Evolutionary conservation across 208 protist genomes (phyloP).

Genomic region (Leishmania amazonensis): DNA sequence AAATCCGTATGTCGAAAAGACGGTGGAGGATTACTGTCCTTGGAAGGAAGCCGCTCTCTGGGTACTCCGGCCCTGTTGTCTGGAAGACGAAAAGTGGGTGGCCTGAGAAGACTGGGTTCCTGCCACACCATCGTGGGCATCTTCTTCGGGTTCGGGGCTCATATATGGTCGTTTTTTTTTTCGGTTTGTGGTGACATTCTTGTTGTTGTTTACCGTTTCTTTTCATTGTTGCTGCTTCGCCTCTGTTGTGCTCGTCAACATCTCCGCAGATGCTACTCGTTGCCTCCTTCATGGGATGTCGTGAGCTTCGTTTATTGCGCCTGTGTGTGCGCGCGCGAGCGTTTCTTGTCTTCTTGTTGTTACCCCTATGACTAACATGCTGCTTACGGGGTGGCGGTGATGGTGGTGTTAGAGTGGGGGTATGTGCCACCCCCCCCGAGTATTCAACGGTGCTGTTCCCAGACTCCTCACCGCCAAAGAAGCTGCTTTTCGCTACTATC

Average conservation of each 20-base stretch:
- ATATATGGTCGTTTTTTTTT: not conserved
- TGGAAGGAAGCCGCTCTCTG: not conserved
- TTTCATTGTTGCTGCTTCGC: too few species aligned
- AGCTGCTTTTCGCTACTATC: not conserved
- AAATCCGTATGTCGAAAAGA: not conserved
- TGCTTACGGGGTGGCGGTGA: not conserved
- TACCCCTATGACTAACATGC: not conserved
- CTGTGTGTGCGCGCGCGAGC: not conserved
- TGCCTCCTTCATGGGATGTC: not conserved
- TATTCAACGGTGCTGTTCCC: not conserved
- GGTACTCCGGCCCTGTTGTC: too few species aligned
- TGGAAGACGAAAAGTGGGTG: not conserved
- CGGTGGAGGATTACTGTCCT: not conserved
- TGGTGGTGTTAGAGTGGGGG: not conserved
- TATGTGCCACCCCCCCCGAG: not conserved
- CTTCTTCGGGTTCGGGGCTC: not conserved
- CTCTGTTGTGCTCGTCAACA: not conserved
- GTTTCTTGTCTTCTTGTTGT: too few species aligned
- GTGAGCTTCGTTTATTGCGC: not conserved
- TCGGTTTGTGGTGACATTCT: too few species aligned
- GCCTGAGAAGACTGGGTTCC: not conserved
- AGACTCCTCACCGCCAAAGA: not conserved
- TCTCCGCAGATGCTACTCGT: not conserved
- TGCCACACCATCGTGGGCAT: not conserved
- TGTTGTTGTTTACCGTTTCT: too few species aligned